phyloP scores from a whole-genome alignment of 225 moss, liverwort and hornwort genomes.

The Asterella californica region DNA sequence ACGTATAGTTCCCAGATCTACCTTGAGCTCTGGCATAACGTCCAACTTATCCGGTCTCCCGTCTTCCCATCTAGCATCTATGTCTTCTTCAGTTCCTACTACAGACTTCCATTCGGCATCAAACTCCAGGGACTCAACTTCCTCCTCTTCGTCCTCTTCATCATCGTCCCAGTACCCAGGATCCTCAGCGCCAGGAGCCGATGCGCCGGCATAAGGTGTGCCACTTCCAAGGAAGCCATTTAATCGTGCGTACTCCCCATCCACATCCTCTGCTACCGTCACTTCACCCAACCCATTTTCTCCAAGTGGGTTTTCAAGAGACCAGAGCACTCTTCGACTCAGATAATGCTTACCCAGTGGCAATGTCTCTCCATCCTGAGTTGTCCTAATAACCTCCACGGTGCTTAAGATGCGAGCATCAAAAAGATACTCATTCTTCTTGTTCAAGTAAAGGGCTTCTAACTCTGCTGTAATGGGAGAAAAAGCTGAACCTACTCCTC shows the following conservation, averaged over 20 bases:
- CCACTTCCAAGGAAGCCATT: slow-evolving; percentile 14
- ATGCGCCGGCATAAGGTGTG: slow-evolving; percentile 13
- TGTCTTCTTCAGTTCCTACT: slow-evolving; percentile 31
- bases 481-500: slow-evolving; percentile 79
- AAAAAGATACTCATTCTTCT: slow-evolving; percentile 59
- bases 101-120: slow-evolving; percentile 38
- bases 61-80: slow-evolving; percentile 37
- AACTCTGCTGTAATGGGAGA: slow-evolving; percentile 87
- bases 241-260: slow-evolving; percentile 10
- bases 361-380: slow-evolving; percentile 32
- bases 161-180: slow-evolving; percentile 37
- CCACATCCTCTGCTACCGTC: slow-evolving; percentile 15
- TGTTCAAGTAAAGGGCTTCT: slow-evolving; percentile 69
- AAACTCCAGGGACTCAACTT: slow-evolving; percentile 10
- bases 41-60: slow-evolving; percentile 27
- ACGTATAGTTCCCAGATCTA: slow-evolving; percentile 17
- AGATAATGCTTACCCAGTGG: slow-evolving; percentile 40
- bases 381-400: slow-evolving; percentile 58
- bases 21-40: slow-evolving; percentile 35
- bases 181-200: slow-evolving; percentile 21
- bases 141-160: slow-evolving; percentile 26
- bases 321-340: slow-evolving; percentile 68
- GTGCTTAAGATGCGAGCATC: slow-evolving; percentile 73
- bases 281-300: slow-evolving; percentile 34
- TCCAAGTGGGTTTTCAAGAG: slow-evolving; percentile 53